Conservation (phyloP, 2,329 filamentous ascomycete genomes). For the Didymella keratinophila region DNA sequence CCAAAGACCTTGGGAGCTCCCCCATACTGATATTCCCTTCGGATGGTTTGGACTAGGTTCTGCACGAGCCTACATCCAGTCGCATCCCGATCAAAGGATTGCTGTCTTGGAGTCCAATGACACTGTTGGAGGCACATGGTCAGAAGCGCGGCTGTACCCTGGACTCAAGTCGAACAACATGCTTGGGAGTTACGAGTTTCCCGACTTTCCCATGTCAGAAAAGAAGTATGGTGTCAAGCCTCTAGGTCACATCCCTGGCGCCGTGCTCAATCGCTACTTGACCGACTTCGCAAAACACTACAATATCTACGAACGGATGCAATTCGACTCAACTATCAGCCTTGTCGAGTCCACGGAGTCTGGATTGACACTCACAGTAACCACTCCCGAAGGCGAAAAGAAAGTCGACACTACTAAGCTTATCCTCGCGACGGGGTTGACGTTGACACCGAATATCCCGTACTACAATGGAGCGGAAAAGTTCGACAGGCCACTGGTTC, state of each 20-base stretch:
- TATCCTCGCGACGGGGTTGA: background rate
- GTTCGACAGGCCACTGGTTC: background rate
- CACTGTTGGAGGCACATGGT: background rate
- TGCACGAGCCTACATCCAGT: background rate
- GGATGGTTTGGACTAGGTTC: background rate
- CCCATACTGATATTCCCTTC: background rate
- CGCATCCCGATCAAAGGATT: background rate
- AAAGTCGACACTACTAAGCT: background rate
- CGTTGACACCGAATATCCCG: background rate
- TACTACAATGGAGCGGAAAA: background rate
- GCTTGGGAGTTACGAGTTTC: slow-evolving; percentile 14
- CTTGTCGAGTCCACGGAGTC: background rate
- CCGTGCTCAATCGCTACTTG: slow-evolving; percentile 8
- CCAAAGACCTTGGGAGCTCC: background rate
- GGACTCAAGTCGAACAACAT: slow-evolving; percentile 14
- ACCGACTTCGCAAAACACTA: slow-evolving; percentile 4
- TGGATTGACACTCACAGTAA: background rate
- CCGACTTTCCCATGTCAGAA: slow-evolving; percentile 13
- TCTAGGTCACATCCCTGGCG: slow-evolving; percentile 11
- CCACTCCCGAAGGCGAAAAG: background rate
- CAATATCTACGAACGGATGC: background rate
- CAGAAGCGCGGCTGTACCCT: background rate
- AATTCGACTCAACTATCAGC: background rate
- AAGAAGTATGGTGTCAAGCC: slow-evolving; percentile 15
- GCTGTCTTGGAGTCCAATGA: background rate